Evolutionary conservation across 345 rosid species (phyloP).

Genomic region (Balakata baccata): DNA sequence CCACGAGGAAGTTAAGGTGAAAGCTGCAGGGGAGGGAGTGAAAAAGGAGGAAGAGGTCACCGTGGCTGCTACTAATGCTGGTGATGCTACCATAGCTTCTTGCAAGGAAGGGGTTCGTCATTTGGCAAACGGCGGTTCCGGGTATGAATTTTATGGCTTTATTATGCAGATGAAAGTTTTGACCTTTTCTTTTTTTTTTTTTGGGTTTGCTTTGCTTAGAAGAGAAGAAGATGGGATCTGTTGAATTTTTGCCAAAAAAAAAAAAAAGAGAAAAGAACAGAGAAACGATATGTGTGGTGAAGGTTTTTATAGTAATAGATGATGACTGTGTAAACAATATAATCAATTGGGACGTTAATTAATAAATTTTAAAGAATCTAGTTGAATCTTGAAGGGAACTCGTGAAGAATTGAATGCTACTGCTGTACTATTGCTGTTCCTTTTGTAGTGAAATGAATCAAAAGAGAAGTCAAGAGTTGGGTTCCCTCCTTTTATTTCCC

Average conservation of each 20-base stretch:
- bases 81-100: not conserved
- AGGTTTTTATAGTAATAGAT: no score
- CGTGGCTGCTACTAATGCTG: not conserved
- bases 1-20: conserved; percentile 24
- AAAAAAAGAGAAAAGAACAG: not conserved
- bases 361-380: not conserved
- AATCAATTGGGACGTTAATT: not conserved
- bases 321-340: not conserved
- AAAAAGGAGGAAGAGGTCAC: conserved; percentile 4
- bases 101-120: conserved; percentile 6
- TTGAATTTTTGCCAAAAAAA: not conserved
- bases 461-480: not conserved
- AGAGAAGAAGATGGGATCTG: conserved; percentile 1
- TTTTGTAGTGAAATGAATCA: not conserved
- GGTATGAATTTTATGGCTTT: not conserved
- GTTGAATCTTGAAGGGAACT: not conserved
- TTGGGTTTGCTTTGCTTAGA: not conserved
- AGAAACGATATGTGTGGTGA: not conserved
- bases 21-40: conserved; percentile 14
- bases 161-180: not conserved
- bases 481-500: not conserved
- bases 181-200: not conserved
- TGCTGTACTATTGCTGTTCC: not conserved
- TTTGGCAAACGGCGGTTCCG: not conserved
- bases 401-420: not conserved